Conservation (phyloP, 169 alveolate genomes). For the Eimeria maxima region DNA sequence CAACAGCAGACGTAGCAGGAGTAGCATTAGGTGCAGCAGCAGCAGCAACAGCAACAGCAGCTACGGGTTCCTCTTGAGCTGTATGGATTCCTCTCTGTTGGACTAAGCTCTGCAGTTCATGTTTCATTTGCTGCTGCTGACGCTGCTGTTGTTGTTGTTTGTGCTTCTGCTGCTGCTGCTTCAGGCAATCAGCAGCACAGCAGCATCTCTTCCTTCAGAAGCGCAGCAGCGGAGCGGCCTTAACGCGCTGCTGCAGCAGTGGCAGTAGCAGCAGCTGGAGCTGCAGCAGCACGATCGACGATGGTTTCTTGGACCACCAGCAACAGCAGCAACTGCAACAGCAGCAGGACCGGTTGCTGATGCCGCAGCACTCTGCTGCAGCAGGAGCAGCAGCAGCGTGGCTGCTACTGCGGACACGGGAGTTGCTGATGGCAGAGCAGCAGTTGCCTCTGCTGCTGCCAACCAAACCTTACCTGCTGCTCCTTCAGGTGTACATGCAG, state of each 20-base stretch:
- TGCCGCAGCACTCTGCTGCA: slow-evolving; percentile 15
- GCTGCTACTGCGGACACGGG: slow-evolving; percentile 53
- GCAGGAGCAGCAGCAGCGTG: slow-evolving; percentile 45
- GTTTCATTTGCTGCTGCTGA: not conserved
- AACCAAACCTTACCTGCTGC: slow-evolving; percentile 19
- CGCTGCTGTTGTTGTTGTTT: slow-evolving; percentile 6
- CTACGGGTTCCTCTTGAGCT: no score
- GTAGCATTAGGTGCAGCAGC: not conserved
- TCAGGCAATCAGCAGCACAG: slow-evolving; percentile 31
- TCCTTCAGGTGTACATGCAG: slow-evolving; percentile 22
- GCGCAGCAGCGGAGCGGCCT: not conserved
- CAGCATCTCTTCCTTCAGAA: not conserved
- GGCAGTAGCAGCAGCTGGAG: slow-evolving; percentile 37
- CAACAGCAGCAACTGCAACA: not conserved
- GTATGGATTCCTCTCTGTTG: not conserved
- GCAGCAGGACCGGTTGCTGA: not conserved
- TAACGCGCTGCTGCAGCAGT: slow-evolving; percentile 47
- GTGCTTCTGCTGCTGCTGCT: not conserved
- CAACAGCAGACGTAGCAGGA: not conserved
- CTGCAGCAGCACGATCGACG: not conserved
- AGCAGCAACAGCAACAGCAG: not conserved
- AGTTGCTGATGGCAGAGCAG: slow-evolving; percentile 50
- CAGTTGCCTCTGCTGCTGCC: slow-evolving; percentile 56
- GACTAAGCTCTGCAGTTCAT: not conserved
- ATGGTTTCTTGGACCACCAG: not conserved